Percentiles rank a stretch among this genome's conserved stretches.
These are phyloP conservation scores for Arthrocladium fulminans DNA, from an alignment of 2,329 filamentous ascomycete species.

Conservation along the genomic window DNA sequence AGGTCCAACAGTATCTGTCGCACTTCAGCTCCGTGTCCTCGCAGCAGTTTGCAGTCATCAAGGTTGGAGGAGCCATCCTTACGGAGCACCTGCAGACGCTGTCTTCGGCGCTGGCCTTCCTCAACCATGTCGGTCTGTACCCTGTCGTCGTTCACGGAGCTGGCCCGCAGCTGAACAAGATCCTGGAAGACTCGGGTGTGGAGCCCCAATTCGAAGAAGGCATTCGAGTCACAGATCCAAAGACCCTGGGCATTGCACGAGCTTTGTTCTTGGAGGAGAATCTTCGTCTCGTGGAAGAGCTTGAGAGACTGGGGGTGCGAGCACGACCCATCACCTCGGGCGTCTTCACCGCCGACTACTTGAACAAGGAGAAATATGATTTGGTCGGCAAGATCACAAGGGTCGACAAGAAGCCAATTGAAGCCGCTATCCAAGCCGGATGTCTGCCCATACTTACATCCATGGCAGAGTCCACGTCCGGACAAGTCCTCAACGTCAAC, in stretches of 20 bases:
- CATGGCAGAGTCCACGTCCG: constrained; percentile 87
- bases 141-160: constrained; percentile 93
- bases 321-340: constrained; percentile 82
- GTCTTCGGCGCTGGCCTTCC: constrained; percentile 77
- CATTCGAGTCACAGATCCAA: constrained; percentile 88
- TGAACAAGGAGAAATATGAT: constrained; percentile 94
- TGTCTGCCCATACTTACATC: constrained; percentile 91
- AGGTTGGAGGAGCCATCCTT: constrained; percentile 92
- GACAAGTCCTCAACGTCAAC: constrained; percentile 93
- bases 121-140: constrained; percentile 89
- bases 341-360: constrained; percentile 85
- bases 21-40: constrained; percentile 95
- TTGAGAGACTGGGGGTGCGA: constrained; percentile 82
- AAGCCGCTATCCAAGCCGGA: constrained; percentile 80
- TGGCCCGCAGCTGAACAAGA: constrained; percentile 86
- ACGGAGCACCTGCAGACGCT: constrained; percentile 90
- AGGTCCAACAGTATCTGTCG: constrained; percentile 94
- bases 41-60: constrained; percentile 96
- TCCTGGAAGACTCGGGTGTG: constrained; percentile 81
- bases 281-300: constrained; percentile 76
- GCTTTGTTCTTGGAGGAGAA: constrained; percentile 95
- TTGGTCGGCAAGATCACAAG: constrained; percentile 91
- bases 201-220: constrained; percentile 95
- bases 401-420: constrained; percentile 82
- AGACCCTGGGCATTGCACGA: constrained; percentile 82